Evolutionary conservation across 352 stramenopile genomes (phyloP), one percentile per base, ranked within the genome.

Genomic region (Blastocystis hominis): DNA sequence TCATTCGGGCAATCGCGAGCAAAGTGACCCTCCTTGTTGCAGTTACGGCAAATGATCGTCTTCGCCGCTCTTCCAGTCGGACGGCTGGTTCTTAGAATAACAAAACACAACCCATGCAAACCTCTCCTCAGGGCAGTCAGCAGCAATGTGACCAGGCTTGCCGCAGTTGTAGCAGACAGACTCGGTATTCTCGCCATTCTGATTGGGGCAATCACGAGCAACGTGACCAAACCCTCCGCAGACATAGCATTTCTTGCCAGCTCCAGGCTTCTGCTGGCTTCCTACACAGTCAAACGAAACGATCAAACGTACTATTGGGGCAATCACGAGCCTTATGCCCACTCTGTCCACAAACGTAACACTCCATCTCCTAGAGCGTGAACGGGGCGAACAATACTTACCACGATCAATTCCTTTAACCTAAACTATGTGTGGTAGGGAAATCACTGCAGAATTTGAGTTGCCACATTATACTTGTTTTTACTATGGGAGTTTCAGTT

Each of bases 151-250:
- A 64, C 88, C 88, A 54, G 44, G 10, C 24, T 78, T 15, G n/a
- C 72, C 72, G 59, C 88, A 89, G 88, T 89, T 89, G 61, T 64
- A 78, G 77, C 88, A 89, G 30, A 54, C 13, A 20, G 46, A 62
- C 54, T 20, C 20, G 20, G 20, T 20, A 62, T 62, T 62, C n/a
- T 62, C 54, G n/a, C n/a, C 54, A 59, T 59, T 72, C 0, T 13
- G 36, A 42, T 79, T 79, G 20, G 20, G 54, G n/a, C n/a, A 77
- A 20, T 77, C 68, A 66, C 68, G 42, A 62, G 70, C 70, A 7
- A 24, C n/a, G 56, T 80, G 70, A 24, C 70, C 70, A 4, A 80
- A 7, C 7, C 34, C 13, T 61, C 70, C 70, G 40, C 70, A 80
- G 36, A 72, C 72, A 34, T 80, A 80, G 40, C 70, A 80, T n/a